These are phyloP conservation scores for Epichloe sylvatica DNA, from an alignment of 2,329 filamentous ascomycete genomes.

Conservation along the genomic window DNA sequence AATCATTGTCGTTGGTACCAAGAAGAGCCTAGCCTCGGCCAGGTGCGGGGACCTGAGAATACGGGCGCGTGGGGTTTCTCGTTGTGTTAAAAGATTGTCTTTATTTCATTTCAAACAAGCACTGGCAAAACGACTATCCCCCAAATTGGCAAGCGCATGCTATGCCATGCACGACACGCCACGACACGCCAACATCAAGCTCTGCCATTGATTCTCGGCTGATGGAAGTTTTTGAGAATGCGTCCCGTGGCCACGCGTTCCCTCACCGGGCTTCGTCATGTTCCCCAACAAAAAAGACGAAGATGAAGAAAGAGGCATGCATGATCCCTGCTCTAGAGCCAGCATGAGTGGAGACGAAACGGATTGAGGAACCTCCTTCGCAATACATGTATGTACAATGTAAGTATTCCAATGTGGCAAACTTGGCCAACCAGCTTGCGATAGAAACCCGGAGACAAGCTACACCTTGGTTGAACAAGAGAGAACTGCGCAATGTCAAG, in stretches of 20 bases:
- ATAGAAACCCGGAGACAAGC: too few species aligned
- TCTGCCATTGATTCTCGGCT: not conserved
- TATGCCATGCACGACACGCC: too few species aligned
- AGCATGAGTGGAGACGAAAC: not conserved
- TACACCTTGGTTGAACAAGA: too few species aligned
- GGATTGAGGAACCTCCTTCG: not conserved
- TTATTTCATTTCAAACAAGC: too few species aligned
- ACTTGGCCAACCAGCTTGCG: not conserved
- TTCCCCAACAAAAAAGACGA: constrained; percentile 4
- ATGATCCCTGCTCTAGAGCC: not conserved
- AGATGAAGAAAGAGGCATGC: not conserved
- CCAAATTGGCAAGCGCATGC: not conserved
- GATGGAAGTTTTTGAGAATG: not conserved
- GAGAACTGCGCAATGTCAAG: too few species aligned
- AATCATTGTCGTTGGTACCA: not conserved
- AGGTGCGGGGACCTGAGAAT: not conserved
- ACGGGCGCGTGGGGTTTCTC: not conserved
- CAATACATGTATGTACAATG: not conserved
- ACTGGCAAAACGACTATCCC: too few species aligned
- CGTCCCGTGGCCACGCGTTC: not conserved
- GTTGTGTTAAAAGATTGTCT: too few species aligned
- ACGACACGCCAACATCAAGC: not conserved
- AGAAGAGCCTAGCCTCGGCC: not conserved
- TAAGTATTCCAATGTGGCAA: not conserved
- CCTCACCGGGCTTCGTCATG: not conserved